Base-by-base conservation (phyloP, 345 rosid species). In the Moringa oleifera region DNA sequence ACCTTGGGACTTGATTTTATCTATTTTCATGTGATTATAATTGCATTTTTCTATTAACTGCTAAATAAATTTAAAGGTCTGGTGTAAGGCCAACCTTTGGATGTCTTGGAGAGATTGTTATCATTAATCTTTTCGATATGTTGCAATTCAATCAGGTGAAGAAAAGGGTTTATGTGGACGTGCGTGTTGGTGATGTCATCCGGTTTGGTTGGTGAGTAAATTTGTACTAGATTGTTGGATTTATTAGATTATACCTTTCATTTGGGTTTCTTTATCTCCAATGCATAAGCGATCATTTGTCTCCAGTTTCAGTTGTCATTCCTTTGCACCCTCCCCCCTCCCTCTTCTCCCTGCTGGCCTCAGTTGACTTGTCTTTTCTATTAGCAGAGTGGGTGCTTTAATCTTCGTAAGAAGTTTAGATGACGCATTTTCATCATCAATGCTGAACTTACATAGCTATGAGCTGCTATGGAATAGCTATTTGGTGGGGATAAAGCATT, bases 161-260 rank as follows among this genome's bases (percentile, higher is more conserved):
- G 63, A 80, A 74, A 78, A 75, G 73, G 49, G 80, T 76, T 73
- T 83, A 81, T 66, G 87, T 82, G 63, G 89, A 87, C 67, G 74
- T 90, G 67, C 83, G 73, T 61, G 97, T 90, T 67, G 97, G 99
- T 66, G 97, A 87, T 78, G 89, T 90, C 68, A 77, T 88, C 67
- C 96, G 91, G 10, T 94, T 94, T 80, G 99, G 99, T 80, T 79
- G 79, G 97, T 87, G 72, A 79, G 96, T 82, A 41, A 21, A 36
- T 60, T 33, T 33, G 6, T 33, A 33, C 11, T 33, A 33, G 37
- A 4, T 5, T 33, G 11, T 33, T 33, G n/a, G n/a, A 33, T 33
- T 33, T 33, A 33, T 33, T 33, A 4, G 11, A 4, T 11, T 33
- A 33, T 33, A 5, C 11, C 6, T 33, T 33, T 33, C 37, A 33